phyloP scores from a whole-genome alignment of 176 grass and related monocot species.

The Phragmites australis region DNA sequence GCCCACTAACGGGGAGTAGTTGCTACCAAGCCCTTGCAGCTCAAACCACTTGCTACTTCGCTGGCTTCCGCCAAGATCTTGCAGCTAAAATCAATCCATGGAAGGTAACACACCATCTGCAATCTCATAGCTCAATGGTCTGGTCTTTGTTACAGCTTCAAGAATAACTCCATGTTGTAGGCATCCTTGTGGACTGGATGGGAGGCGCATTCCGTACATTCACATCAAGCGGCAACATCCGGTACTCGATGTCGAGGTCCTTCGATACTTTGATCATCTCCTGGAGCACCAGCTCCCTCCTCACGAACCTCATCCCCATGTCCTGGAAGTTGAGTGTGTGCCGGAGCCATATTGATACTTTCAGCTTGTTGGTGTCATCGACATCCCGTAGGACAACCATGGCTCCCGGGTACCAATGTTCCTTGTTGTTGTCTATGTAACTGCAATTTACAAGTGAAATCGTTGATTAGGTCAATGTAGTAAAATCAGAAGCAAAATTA shows the following conservation, averaged over 20 bases:
- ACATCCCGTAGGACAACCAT: conserved; percentile 57
- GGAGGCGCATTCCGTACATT: conserved; percentile 54
- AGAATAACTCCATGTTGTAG: conserved; percentile 61
- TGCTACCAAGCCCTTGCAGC: conserved; percentile 12
- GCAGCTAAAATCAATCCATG: neutral
- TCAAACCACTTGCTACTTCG: neutral
- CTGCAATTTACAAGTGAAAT: conserved; percentile 30
- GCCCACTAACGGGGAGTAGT: no score
- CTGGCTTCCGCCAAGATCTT: neutral
- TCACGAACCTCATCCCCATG: conserved; percentile 54
- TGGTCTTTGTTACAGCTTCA: neutral
- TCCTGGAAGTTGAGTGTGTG: conserved; percentile 69
- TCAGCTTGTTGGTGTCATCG: conserved; percentile 62
- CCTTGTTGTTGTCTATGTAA: conserved; percentile 56
- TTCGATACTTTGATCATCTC: conserved; percentile 63
- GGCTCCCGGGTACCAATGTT: conserved; percentile 57
- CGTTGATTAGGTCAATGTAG: neutral
- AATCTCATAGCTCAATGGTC: neutral
- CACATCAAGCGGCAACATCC: conserved; percentile 71
- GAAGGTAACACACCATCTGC: neutral
- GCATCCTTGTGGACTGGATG: conserved; percentile 49
- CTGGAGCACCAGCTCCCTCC: conserved; percentile 60
- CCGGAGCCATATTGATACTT: conserved; percentile 54
- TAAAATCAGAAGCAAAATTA: conserved; percentile 11
- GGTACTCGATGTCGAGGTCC: conserved; percentile 74